phyloP scores from a whole-genome alignment of 257 asterid species.

The Jacaranda mimosifolia region DNA sequence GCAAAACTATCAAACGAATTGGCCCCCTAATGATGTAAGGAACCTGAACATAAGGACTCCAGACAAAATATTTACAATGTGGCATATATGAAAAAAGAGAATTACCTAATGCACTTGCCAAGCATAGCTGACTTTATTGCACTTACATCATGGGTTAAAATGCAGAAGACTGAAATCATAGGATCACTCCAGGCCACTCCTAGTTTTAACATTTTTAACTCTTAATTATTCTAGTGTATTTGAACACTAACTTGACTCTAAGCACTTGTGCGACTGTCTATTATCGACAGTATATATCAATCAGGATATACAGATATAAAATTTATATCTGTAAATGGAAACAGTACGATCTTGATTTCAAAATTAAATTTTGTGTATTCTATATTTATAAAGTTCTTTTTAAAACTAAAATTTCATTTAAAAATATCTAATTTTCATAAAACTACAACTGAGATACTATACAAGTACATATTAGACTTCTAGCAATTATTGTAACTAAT shows the following conservation, averaged over 20 bases:
- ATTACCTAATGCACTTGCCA: neutral
- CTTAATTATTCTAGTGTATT: neutral
- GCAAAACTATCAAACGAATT: neutral
- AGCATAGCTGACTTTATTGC: neutral
- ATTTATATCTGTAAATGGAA: neutral
- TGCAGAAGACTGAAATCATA: neutral
- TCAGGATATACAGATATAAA: neutral
- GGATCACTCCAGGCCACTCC: neutral
- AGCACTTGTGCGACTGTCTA: neutral
- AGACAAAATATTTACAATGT: too few relatives aligned
- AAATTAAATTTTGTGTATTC: constrained; percentile 8
- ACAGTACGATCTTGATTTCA: constrained; percentile 54
- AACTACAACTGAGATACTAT: too few relatives aligned
- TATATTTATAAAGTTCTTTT: too few relatives aligned
- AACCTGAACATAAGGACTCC: neutral
- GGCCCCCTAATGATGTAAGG: neutral
- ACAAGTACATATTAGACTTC: too few relatives aligned
- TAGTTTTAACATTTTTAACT: neutral
- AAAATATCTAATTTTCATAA: too few relatives aligned
- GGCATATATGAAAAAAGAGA: neutral
- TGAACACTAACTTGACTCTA: neutral
- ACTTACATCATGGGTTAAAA: neutral
- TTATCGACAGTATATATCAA: neutral
- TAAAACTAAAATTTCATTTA: too few relatives aligned
- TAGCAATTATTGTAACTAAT: too few relatives aligned